Evolutionary conservation across 2,329 filamentous ascomycete genomes (phyloP).

Genomic region (Zymoseptoria tritici): DNA sequence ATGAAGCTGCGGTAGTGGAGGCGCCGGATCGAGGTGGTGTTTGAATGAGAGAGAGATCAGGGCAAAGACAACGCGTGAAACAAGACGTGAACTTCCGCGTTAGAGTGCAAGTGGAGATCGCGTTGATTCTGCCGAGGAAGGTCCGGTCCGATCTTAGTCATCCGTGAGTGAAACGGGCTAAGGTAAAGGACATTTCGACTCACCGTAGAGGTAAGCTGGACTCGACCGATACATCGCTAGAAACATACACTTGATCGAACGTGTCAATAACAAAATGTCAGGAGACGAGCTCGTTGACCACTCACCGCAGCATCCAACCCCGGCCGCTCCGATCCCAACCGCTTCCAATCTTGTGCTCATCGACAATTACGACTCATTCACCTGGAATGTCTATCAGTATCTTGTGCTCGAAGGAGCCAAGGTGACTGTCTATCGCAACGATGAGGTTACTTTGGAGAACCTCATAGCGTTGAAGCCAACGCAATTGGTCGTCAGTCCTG

Average conservation of each 20-base stretch:
- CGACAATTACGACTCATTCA: conserved; percentile 99
- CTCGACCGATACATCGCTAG: background rate
- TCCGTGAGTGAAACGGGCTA: background rate
- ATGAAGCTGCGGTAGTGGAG: background rate
- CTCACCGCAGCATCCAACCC: conserved; percentile 76
- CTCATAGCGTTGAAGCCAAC: conserved; percentile 78
- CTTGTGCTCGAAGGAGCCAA: conserved; percentile 89
- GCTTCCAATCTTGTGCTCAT: conserved; percentile 91
- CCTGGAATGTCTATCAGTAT: conserved; percentile 99
- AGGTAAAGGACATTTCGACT: background rate
- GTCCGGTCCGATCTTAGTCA: background rate
- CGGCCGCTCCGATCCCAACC: conserved; percentile 62
- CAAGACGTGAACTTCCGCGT: background rate
- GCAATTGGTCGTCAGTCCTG: conserved; percentile 89
- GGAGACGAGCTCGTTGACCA: conserved; percentile 58
- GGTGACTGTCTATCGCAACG: conserved; percentile 85
- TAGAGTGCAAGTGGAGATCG: background rate
- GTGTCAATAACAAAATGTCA: conserved; percentile 15
- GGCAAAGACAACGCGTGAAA: background rate
- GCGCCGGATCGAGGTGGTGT: background rate
- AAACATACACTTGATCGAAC: background rate
- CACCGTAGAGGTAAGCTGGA: background rate
- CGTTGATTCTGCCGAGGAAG: too few species aligned
- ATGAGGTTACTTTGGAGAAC: conserved; percentile 79
- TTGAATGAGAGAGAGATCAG: background rate